These are phyloP conservation scores for Wickerhamiella kurtzmanii DNA, from an alignment of 805 yeast species.

Conservation along the genomic window DNA sequence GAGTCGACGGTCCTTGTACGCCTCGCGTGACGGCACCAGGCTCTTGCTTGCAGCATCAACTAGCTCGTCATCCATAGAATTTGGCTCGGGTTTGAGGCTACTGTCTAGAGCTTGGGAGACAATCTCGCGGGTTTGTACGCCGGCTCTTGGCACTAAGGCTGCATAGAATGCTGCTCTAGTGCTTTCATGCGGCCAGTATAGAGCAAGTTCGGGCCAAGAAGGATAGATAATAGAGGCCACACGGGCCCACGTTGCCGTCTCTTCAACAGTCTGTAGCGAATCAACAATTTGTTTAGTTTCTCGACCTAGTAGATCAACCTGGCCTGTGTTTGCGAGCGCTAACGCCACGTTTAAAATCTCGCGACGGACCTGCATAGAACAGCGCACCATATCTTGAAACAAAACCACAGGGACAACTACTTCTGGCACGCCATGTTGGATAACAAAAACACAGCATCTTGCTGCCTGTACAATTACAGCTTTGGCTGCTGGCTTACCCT, in stretches of 20 bases:
- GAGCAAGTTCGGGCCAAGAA: neutral
- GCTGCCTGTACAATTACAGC: neutral
- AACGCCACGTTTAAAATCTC: neutral
- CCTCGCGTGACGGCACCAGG: neutral
- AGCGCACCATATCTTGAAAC: neutral
- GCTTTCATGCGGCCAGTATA: neutral
- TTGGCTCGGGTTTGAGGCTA: neutral
- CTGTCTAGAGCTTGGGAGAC: neutral
- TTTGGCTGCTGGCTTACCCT: neutral
- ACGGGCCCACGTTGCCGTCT: neutral
- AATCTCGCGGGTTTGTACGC: neutral
- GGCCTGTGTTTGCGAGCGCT: neutral
- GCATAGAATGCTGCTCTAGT: conserved; percentile 1
- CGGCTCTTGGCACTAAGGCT: neutral
- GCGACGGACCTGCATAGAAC: neutral
- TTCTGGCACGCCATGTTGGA: neutral
- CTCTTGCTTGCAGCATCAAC: neutral
- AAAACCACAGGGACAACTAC: neutral
- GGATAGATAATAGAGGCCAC: neutral
- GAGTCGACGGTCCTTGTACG: too few relatives aligned
- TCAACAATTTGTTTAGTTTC: neutral
- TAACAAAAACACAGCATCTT: neutral
- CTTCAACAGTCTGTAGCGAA: neutral
- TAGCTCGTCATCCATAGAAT: neutral
- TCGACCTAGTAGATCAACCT: neutral